Percentiles rank a stretch among this genome's conserved stretches.
Conservation (phyloP, 345 rosid genomes). For the Salix purpurea region DNA sequence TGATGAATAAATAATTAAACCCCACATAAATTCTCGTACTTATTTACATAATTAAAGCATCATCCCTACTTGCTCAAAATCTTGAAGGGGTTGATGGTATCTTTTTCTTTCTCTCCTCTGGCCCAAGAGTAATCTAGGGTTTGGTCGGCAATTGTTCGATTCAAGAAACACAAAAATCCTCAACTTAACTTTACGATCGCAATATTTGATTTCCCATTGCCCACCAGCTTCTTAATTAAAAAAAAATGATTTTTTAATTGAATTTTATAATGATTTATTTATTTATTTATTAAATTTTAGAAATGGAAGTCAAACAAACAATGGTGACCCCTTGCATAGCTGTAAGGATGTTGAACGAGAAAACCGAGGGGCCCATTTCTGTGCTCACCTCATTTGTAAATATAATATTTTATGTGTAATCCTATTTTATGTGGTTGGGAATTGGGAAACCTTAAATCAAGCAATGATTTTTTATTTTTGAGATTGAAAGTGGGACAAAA, state of each 20-base stretch:
- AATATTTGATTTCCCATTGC: background rate
- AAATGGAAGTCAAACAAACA: background rate
- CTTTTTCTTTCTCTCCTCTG: background rate
- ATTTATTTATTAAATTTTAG: no score
- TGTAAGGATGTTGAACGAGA: constrained; percentile 7
- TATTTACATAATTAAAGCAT: constrained; percentile 2
- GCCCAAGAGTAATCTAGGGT: background rate
- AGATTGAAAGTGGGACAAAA: background rate
- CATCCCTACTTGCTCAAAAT: constrained; percentile 13
- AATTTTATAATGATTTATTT: no score
- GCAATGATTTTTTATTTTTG: background rate
- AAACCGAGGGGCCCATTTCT: background rate
- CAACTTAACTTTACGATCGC: background rate
- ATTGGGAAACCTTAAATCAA: constrained; percentile 20
- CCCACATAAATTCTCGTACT: background rate
- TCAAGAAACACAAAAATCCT: background rate
- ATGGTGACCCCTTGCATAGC: constrained; percentile 10
- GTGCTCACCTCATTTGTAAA: constrained; percentile 1
- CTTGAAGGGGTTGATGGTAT: background rate
- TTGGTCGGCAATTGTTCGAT: background rate
- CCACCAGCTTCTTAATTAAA: background rate
- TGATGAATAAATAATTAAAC: background rate
- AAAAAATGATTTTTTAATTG: no score
- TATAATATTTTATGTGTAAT: background rate
- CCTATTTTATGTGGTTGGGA: constrained; percentile 21